These are phyloP conservation scores for Penicillium bovifimosum DNA, from an alignment of 495 filamentous ascomycete genomes.

Conservation along the genomic window DNA sequence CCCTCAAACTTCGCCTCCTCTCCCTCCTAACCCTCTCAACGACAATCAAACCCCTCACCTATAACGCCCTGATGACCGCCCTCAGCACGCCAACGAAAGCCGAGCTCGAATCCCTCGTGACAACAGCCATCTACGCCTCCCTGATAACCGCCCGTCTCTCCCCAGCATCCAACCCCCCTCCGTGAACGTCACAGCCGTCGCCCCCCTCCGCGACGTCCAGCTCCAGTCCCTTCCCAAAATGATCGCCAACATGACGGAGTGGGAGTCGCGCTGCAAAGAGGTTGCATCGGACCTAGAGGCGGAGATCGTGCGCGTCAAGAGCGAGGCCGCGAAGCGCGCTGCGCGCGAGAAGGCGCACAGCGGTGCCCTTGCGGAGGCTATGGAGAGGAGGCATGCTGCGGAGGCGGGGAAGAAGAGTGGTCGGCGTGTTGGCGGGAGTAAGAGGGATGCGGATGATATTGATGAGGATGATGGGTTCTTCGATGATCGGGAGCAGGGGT, in stretches of 20 bases:
- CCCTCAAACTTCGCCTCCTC: constrained; percentile 83
- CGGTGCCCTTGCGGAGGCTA: constrained; percentile 43
- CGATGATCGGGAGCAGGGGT: constrained; percentile 47
- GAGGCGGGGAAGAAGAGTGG: constrained; percentile 11
- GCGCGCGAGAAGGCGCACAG: constrained; percentile 43
- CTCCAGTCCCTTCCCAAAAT: constrained; percentile 62
- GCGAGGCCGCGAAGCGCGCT: constrained; percentile 49
- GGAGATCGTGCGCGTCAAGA: constrained; percentile 56
- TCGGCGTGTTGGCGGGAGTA: constrained; percentile 29
- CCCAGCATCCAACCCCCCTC: constrained; percentile 56
- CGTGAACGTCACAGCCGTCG: constrained; percentile 71
- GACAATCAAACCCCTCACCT: constrained; percentile 62
- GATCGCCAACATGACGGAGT: constrained; percentile 61
- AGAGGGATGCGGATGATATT: constrained; percentile 40
- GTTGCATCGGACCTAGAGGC: constrained; percentile 72
- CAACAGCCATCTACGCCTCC: constrained; percentile 79
- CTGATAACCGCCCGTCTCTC: constrained; percentile 79
- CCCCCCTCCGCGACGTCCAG: constrained; percentile 78
- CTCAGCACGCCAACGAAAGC: constrained; percentile 63
- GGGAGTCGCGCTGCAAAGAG: constrained; percentile 66
- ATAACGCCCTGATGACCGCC: constrained; percentile 56
- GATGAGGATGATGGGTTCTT: constrained; percentile 44
- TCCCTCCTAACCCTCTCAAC: constrained; percentile 73
- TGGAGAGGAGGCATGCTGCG: constrained; percentile 18
- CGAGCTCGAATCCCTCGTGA: constrained; percentile 85